Evolutionary conservation across 2,329 filamentous ascomycete species (phyloP).

Genomic region (Claviceps pazoutovae): DNA sequence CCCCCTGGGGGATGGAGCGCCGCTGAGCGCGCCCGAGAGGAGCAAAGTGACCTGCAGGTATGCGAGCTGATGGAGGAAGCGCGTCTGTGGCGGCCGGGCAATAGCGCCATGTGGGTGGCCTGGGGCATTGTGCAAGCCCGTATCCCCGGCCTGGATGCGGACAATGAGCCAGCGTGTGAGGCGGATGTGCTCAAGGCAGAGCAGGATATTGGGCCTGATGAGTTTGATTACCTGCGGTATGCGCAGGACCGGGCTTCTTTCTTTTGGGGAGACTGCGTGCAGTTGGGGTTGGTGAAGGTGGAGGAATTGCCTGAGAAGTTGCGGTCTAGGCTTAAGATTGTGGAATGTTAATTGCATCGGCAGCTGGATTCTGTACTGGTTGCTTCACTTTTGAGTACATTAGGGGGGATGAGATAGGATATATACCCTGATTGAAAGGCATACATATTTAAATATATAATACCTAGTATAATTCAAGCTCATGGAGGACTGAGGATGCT

Average conservation of each 20-base stretch:
- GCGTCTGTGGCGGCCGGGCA: conserved; percentile 72
- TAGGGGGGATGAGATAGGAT: too few species aligned
- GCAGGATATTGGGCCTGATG: conserved; percentile 47
- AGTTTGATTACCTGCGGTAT: conserved; percentile 89
- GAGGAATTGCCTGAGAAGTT: conserved; percentile 66
- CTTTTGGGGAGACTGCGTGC: conserved; percentile 84
- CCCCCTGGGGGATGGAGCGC: conserved; percentile 38
- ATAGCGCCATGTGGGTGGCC: conserved; percentile 81
- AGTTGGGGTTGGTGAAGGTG: conserved; percentile 56
- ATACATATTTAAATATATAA: too few species aligned
- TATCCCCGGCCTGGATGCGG: conserved; percentile 52
- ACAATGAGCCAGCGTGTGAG: conserved; percentile 22
- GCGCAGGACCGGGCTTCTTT: conserved; percentile 82
- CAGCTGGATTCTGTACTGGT: not conserved
- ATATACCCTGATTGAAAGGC: too few species aligned
- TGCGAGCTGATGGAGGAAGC: conserved; percentile 63
- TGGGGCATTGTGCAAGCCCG: conserved; percentile 97
- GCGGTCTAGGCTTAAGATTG: conserved; percentile 49
- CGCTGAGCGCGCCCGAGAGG: conserved; percentile 45
- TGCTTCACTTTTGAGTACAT: not conserved
- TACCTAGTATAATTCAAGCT: too few species aligned
- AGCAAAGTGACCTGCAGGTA: conserved; percentile 52
- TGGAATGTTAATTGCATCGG: conserved; percentile 40
- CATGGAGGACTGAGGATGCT: too few species aligned
- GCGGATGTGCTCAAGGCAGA: conserved; percentile 24